These are phyloP conservation scores for Lagenaria siceraria DNA, from an alignment of 306 rosid species.

Conservation along the genomic window DNA sequence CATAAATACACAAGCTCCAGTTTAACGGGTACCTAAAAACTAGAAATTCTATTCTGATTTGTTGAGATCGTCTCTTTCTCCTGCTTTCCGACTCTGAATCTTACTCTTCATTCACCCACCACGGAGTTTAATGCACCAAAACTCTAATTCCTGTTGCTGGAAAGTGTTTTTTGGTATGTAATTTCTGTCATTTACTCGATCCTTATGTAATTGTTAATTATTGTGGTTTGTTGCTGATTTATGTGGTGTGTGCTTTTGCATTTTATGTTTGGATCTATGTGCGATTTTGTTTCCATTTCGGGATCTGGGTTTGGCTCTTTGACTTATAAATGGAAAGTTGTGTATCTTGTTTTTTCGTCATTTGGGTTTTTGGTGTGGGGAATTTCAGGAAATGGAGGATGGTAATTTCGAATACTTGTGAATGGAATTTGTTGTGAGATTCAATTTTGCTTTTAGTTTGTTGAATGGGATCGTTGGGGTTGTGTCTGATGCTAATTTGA, in stretches of 20 bases:
- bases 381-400: conserved; percentile 6
- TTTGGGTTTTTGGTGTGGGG: conserved; percentile 14
- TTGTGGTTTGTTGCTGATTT: conserved; percentile 6
- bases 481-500: conserved; percentile 11
- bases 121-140: conserved; percentile 28
- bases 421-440: conserved; percentile 6
- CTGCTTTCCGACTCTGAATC: conserved; percentile 34
- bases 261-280: conserved; percentile 33
- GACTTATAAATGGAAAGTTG: neutral
- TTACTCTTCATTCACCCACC: conserved; percentile 23
- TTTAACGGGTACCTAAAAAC: conserved; percentile 13
- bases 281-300: conserved; percentile 16
- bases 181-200: conserved; percentile 9
- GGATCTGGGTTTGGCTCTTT: conserved; percentile 21
- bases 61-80: conserved; percentile 17
- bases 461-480: neutral
- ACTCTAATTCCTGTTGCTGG: conserved; percentile 29
- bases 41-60: conserved; percentile 7
- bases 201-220: neutral
- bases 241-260: neutral
- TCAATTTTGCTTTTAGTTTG: conserved; percentile 3
- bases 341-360: conserved; percentile 2
- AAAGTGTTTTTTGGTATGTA: conserved; percentile 5
- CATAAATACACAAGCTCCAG: conserved; percentile 4
- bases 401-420: conserved; percentile 13